Evolutionary conservation across 2,329 filamentous ascomycete genomes (phyloP).

Genomic region (Neurospora sp.): DNA sequence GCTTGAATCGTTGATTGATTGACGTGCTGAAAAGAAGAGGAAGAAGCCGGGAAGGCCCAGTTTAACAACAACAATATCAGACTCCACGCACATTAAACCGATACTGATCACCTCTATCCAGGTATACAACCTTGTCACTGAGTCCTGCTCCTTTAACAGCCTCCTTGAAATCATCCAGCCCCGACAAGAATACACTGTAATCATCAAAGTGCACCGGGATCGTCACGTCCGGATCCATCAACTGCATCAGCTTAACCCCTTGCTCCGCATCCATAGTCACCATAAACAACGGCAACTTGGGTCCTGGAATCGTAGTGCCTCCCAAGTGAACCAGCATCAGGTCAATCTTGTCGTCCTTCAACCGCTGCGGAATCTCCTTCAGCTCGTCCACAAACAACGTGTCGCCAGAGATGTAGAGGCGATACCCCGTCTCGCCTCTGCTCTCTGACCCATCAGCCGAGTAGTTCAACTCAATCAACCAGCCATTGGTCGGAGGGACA

Average conservation of each 20-base stretch:
- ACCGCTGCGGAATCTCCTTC: conserved; percentile 46
- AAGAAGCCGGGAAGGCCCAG: no score
- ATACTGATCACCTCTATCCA: conserved; percentile 49
- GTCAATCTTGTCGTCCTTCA: conserved; percentile 45
- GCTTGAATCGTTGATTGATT: no score
- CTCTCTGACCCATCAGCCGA: conserved; percentile 6
- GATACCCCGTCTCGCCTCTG: conserved; percentile 37
- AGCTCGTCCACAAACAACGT: conserved; percentile 54
- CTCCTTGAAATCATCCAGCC: conserved; percentile 49
- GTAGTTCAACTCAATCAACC: conserved; percentile 54
- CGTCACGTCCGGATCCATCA: conserved; percentile 51
- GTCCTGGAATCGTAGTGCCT: conserved; percentile 54
- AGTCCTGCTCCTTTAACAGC: conserved; percentile 42
- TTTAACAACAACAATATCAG: no score
- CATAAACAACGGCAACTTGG: conserved; percentile 50
- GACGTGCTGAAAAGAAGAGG: no score
- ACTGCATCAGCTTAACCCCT: conserved; percentile 47
- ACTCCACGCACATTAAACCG: conserved; percentile 34
- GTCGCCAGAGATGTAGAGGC: conserved; percentile 59
- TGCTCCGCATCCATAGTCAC: conserved; percentile 59
- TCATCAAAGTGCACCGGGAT: conserved; percentile 57
- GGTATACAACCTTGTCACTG: conserved; percentile 44
- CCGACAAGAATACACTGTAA: conserved; percentile 50
- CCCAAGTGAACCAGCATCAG: conserved; percentile 58
- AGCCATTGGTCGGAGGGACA: conserved; percentile 56